Base-by-base conservation (phyloP, 1,139 yeast species). In the Diutina siamensis region DNA sequence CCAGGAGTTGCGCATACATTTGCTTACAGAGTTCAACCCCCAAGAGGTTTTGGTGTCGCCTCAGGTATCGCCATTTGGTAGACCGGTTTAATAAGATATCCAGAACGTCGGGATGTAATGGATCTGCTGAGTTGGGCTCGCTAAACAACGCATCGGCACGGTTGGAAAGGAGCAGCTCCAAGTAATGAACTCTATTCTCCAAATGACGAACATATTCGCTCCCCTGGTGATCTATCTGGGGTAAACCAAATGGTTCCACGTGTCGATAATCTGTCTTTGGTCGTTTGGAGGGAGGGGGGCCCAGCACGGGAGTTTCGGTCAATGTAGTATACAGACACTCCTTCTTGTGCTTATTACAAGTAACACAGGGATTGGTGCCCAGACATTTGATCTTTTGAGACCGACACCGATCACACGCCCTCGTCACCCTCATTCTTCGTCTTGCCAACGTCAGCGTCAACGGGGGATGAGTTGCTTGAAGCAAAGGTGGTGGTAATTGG, bases 321-420 rank as follows among this genome's bases (percentile, higher is more conserved):
- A 25, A 17, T 18, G 42, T 38, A 10, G 32, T 15, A 18, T 51
- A 67, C 2, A 59, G 55, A 54, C 83, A 78, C 22, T 63, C 68
- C 44, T 63, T 62, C 36, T 60, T 63, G 48, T 68, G 72, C 56
- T 66, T 68, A 10, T 57, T 51, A 56, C 85, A 79, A 8, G 75
- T 66, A 9, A 56, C 53, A 52, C 85, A 74, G 2, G 85, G 84
- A 44, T 57, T 58, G 20, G 68, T 63, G 2, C 84, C 84, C 44
- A 78, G 72, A 55, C 85, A 79, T 55, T 79, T 79, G 50, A 76
- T 76, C 57, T 79, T 79, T 49, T 77, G 80, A 32, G 66, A 62
- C 51, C 82, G 65, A 52, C 80, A 76, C 4, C 63, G 62, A 49
- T 75, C 79, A 54, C 82, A 77, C 1, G 82, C 82, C 50, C 70